Evolutionary conservation across 306 rosid genomes (phyloP), one percentile per base, ranked within the genome.

Genomic region (Pyrus pyrifolia): DNA sequence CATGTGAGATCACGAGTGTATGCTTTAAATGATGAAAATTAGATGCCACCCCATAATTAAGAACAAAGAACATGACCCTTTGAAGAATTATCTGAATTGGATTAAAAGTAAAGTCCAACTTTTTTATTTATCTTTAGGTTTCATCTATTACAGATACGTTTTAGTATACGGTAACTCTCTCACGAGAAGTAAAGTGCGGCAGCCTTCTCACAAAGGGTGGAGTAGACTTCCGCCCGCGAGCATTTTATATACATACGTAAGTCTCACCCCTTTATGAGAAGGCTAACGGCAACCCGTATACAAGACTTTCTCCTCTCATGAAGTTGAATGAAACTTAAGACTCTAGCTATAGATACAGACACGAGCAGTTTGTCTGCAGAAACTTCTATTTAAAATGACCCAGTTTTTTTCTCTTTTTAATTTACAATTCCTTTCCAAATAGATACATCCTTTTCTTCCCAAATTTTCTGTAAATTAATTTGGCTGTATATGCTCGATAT

Each of bases 401-500:
- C 5, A 14, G 40, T 17, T 62, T 29, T 27, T 29, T 62, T 25
- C 1, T 2, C 22, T 61, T 14, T 13, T 14, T 27, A 5, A 11
- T 58, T 61, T 63, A 63, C 40, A 29, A 30, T 63, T 63, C 35
- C 44, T 15, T 57, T 72, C 55, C 55, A 73, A 64, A 58, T 23
- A 23, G 53, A 23, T 14, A 59, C 38, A 15, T 21, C 27, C 18
- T 33, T 42, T 2, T 19, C 57, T 40, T 57, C 23, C 53, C 38
- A 35, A 8, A 52, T 18, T 22, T 71, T 14, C 22, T 55, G 33
- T 45, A 19, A 62, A 22, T 74, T 81, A 62, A 27, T 74, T 81
- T 85, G 83, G 83, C 71, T 55, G 52, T 45, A 14, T 42, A 15
- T 70, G 64, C 67, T 79, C 74, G 80, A 70, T 78, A 5, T 64